These are phyloP conservation scores for Bjerkandera adusta DNA, from an alignment of 1,284 basidiomycete species.

Conservation along the genomic window DNA sequence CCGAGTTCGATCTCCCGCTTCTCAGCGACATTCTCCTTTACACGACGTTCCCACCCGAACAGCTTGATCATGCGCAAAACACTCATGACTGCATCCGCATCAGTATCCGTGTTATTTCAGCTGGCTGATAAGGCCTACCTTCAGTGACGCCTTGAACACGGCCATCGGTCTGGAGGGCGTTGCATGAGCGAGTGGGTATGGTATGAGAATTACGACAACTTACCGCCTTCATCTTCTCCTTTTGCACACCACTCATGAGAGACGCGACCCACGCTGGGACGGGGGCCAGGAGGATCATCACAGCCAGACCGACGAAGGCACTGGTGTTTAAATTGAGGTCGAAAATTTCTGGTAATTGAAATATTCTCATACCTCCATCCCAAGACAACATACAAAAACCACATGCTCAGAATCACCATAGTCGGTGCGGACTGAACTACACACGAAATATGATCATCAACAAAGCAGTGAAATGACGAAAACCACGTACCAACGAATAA, in stretches of 20 bases:
- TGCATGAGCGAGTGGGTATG: constrained; percentile 22
- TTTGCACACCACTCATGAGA: constrained; percentile 30
- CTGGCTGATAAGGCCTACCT: constrained; percentile 15
- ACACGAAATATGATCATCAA: background rate
- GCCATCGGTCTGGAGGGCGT: constrained; percentile 38
- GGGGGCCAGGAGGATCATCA: constrained; percentile 52
- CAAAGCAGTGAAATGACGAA: background rate
- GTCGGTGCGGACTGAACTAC: constrained; percentile 32
- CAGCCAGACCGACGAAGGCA: constrained; percentile 48
- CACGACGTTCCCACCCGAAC: constrained; percentile 55
- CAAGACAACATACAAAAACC: constrained; percentile 44
- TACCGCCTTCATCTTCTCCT: constrained; percentile 32
- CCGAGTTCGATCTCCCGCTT: constrained; percentile 54
- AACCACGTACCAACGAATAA: constrained; percentile 22
- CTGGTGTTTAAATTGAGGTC: constrained; percentile 26
- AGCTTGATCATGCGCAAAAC: constrained; percentile 57
- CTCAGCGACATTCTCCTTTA: constrained; percentile 41
- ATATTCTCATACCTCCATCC: constrained; percentile 40
- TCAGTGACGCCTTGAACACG: constrained; percentile 50
- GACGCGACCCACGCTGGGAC: constrained; percentile 40
- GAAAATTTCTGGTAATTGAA: constrained; percentile 29
- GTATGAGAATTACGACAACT: background rate
- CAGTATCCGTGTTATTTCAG: background rate
- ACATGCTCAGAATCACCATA: constrained; percentile 35
- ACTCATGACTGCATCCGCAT: constrained; percentile 28